Percentiles rank a stretch among this genome's conserved stretches.
These are phyloP conservation scores for Entrophospora sp. DNA, from an alignment of 192 early-diverging fungal species.

Conservation along the genomic window DNA sequence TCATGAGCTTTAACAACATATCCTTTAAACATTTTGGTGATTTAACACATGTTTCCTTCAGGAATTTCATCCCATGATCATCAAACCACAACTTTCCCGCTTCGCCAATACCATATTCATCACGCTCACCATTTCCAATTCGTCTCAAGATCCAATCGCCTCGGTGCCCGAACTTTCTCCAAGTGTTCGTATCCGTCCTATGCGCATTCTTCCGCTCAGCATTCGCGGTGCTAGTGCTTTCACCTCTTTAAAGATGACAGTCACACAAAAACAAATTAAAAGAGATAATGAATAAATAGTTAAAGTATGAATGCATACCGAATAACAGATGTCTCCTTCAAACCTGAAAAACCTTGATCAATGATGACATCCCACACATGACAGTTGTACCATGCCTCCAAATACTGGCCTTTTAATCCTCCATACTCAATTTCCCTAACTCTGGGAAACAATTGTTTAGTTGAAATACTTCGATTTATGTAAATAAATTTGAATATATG, in stretches of 20 bases:
- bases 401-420: background rate
- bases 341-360: constrained; percentile 15
- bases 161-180: constrained; percentile 2
- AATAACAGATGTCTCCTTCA: constrained; percentile 13
- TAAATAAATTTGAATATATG: background rate
- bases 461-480: background rate
- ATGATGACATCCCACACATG: constrained; percentile 17
- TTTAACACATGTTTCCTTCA: background rate
- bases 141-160: constrained; percentile 15
- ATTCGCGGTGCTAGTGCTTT: constrained; percentile 17
- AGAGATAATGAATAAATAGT: background rate
- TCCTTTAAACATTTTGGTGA: constrained; percentile 2
- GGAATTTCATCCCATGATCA: background rate
- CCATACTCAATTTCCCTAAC: constrained; percentile 6
- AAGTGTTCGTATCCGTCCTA: background rate
- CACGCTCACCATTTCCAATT: background rate
- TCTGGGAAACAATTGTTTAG: background rate
- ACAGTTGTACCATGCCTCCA: constrained; percentile 21
- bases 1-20: constrained; percentile 8
- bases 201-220: constrained; percentile 18
- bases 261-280: background rate
- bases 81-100: background rate
- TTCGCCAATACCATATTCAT: background rate
- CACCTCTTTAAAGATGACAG: background rate
- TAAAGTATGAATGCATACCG: constrained; percentile 16